phyloP scores from a whole-genome alignment of 2,329 filamentous ascomycete genomes.

The Pseudogymnoascus sp. region DNA sequence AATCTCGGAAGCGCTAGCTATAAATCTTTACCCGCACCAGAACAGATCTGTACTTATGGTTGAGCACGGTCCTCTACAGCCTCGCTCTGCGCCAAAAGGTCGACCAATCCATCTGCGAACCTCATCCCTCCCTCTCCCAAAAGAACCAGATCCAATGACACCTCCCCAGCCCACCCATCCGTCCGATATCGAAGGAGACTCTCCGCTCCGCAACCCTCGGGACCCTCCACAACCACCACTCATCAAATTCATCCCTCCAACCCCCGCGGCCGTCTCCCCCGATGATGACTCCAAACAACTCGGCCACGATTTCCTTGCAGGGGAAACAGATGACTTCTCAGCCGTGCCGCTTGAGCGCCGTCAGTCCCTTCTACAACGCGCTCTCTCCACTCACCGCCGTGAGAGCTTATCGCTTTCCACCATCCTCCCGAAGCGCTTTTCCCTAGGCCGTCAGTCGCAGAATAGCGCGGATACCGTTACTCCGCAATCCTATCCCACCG shows the following conservation, averaged over 20 bases:
- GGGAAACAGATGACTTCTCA: conserved; percentile 24
- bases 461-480: conserved; percentile 17
- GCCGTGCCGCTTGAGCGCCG: conserved; percentile 40
- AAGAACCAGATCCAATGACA: conserved; percentile 37
- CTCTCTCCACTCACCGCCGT: conserved; percentile 30
- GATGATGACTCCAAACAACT: conserved; percentile 44
- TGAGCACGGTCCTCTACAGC: conserved; percentile 17
- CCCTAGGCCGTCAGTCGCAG: conserved; percentile 37
- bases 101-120: not conserved
- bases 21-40: conserved; percentile 57
- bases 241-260: conserved; percentile 57
- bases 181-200: conserved; percentile 49
- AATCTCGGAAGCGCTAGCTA: conserved; percentile 54
- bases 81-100: not conserved
- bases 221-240: conserved; percentile 42
- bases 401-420: conserved; percentile 42
- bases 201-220: conserved; percentile 55
- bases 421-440: conserved; percentile 46
- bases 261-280: conserved; percentile 53
- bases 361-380: conserved; percentile 47
- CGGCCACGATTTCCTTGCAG: conserved; percentile 46
- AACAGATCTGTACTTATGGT: conserved; percentile 58
- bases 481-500: conserved; percentile 33
- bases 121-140: not conserved
- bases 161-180: conserved; percentile 42